A percentile compares a stretch with the other conserved stretches of the same genome.
Evolutionary conservation across 805 yeast species (phyloP).

Genomic region (Pichia cephalocereana): DNA sequence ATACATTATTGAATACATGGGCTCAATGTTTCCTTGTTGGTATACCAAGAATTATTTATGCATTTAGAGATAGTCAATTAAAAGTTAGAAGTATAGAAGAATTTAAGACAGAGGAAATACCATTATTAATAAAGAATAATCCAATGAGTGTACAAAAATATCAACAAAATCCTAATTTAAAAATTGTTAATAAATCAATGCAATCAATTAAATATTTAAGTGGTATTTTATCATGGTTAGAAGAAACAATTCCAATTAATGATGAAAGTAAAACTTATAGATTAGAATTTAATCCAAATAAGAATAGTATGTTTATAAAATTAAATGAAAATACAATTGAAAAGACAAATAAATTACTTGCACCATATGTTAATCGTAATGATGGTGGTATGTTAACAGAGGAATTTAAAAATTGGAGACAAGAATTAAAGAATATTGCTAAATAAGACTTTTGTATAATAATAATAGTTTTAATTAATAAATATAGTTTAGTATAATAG

Average conservation of each 20-base stretch:
- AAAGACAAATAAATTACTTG: conserved; percentile 18
- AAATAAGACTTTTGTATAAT: too few relatives aligned
- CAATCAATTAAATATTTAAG: conserved; percentile 82
- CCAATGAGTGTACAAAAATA: conserved; percentile 25
- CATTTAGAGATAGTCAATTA: conserved; percentile 71
- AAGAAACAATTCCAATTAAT: conserved; percentile 40
- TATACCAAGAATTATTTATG: conserved; percentile 70
- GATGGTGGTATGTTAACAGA: conserved; percentile 34
- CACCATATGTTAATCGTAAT: conserved; percentile 28
- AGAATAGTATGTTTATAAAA: conserved; percentile 39
- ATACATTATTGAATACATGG: conserved; percentile 76
- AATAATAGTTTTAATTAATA: not conserved
- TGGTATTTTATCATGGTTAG: conserved; percentile 73
- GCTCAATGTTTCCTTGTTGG: conserved; percentile 89
- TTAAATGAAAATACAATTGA: conserved; percentile 37
- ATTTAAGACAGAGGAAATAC: conserved; percentile 69
- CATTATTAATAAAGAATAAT: conserved; percentile 51
- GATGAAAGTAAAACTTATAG: conserved; percentile 43
- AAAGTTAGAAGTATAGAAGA: conserved; percentile 64
- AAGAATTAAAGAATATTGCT: conserved; percentile 7
- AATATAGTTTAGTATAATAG: not conserved
- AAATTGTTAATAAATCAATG: conserved; percentile 53
- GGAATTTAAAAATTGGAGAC: conserved; percentile 48
- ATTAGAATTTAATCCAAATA: conserved; percentile 44
- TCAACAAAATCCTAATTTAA: conserved; percentile 27